These are phyloP conservation scores for Pyrus hybrid DNA, from an alignment of 331 rosid species.

Conservation along the genomic window DNA sequence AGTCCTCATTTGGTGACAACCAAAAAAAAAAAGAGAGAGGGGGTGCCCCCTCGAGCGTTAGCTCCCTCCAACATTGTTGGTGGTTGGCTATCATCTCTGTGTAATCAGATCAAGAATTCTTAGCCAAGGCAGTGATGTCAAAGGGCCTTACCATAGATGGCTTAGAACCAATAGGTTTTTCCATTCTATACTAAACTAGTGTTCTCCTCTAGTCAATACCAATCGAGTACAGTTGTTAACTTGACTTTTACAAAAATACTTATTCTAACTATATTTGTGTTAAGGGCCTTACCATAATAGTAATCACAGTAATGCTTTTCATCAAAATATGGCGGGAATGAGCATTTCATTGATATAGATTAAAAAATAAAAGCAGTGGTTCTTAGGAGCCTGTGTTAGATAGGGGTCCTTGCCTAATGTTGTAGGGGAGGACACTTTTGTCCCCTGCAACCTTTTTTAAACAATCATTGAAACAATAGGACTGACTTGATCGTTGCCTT, in stretches of 20 bases:
- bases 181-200: not conserved
- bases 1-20: not conserved
- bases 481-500: not conserved
- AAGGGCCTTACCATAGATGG: not conserved
- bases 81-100: not conserved
- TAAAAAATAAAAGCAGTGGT: not conserved
- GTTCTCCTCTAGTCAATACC: not conserved
- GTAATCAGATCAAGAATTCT: not conserved
- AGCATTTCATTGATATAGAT: not conserved
- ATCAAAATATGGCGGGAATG: not conserved
- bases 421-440: not conserved
- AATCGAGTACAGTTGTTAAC: not conserved
- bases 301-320: too few relatives aligned
- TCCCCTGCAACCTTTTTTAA: not conserved
- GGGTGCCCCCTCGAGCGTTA: too few relatives aligned
- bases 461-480: not conserved
- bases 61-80: not conserved
- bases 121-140: not conserved
- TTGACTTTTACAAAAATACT: not conserved
- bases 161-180: not conserved
- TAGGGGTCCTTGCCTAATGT: not conserved
- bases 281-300: not conserved
- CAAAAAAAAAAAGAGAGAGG: too few relatives aligned
- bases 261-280: not conserved
- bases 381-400: not conserved